phyloP scores from a whole-genome alignment of 2,329 filamentous ascomycete genomes.

The Coleophoma crateriformis region DNA sequence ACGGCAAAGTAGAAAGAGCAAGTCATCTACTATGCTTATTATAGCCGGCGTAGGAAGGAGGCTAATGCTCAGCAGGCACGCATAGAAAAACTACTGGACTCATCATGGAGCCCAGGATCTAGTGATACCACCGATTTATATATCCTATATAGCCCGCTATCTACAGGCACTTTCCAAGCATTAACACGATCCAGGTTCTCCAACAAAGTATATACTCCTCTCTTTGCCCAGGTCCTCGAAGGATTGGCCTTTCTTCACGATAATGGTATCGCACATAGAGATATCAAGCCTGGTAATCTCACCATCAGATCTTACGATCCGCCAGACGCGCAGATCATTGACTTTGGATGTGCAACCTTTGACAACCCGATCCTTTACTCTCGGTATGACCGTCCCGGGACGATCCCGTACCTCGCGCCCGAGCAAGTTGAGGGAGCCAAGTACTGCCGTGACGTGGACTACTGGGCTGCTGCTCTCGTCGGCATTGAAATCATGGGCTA shows the following conservation, averaged over 20 bases:
- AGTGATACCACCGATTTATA: constrained; percentile 13
- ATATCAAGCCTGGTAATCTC: constrained; percentile 15
- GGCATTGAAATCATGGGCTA: constrained; percentile 4
- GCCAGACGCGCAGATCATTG: constrained; percentile 14
- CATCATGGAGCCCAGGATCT: constrained; percentile 10
- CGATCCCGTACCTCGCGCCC: constrained; percentile 16
- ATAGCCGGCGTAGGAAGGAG: too few relatives aligned
- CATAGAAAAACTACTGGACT: constrained; percentile 10
- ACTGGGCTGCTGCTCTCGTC: constrained; percentile 13
- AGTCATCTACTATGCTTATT: background rate
- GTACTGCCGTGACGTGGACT: constrained; percentile 10
- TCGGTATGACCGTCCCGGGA: constrained; percentile 9
- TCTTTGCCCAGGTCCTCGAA: constrained; percentile 14
- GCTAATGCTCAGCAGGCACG: constrained; percentile 6
- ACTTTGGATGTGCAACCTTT: constrained; percentile 15
- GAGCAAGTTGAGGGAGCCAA: constrained; percentile 10
- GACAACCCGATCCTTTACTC: constrained; percentile 7
- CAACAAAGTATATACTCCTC: constrained; percentile 4
- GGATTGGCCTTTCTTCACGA: constrained; percentile 13
- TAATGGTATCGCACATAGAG: constrained; percentile 12
- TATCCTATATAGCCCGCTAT: constrained; percentile 13
- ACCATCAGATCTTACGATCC: constrained; percentile 13
- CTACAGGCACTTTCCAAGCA: constrained; percentile 12
- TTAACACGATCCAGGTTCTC: constrained; percentile 11
- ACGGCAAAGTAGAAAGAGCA: constrained; percentile 10